Evolutionary conservation across 2,329 filamentous ascomycete genomes (phyloP), one percentile per base, ranked within the genome.

Genomic region (Allantophomopsis lycopodina): DNA sequence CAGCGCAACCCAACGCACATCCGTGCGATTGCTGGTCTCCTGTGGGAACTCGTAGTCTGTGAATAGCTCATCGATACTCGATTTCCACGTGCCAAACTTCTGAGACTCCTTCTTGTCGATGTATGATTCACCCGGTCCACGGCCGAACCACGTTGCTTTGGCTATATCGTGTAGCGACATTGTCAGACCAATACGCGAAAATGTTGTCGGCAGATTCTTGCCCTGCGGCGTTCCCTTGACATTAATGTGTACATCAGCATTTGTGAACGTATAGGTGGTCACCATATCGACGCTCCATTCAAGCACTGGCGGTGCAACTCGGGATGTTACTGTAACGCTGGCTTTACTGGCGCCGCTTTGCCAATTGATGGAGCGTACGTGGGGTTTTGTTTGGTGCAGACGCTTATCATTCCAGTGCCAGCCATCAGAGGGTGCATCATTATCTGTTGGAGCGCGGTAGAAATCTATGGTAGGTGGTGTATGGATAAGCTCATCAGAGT

Each of bases 21-120:
- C 77, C 0, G 71, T 76, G 14, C 74, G 63, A 53, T 83, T 83
- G 0, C 75, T 73, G 23, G 64, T 66, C 43, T 84, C 79, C 54
- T 84, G 79, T 0, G 79, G 79, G 40, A 73, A 76, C 46, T 84
- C 79, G 50, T 81, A 83, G 34, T 71, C 64, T 2, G 69, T 63
- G 53, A 68, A 73, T 0, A 83, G 59, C 1, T 66, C 61, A 36
- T 71, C 66, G 2, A 76, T 58, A 1, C 47, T 48, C 10, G 54
- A 48, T 2, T 60, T 60, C 58, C 65, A 76, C 37, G 66, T 69
- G 6, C 73, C 77, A 4, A 80, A 57, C 1, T 58, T 55, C 51
- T 82, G 76, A 4, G 71, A 68, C 11, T 64, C 53, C 53, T 81
- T 80, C 60, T 70, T 78, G 58, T 85, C 80, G 13, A 61, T 59